Evolutionary conservation across 768 basidiomycete species (phyloP).

Genomic region (Mycena olivaceomarginata): DNA sequence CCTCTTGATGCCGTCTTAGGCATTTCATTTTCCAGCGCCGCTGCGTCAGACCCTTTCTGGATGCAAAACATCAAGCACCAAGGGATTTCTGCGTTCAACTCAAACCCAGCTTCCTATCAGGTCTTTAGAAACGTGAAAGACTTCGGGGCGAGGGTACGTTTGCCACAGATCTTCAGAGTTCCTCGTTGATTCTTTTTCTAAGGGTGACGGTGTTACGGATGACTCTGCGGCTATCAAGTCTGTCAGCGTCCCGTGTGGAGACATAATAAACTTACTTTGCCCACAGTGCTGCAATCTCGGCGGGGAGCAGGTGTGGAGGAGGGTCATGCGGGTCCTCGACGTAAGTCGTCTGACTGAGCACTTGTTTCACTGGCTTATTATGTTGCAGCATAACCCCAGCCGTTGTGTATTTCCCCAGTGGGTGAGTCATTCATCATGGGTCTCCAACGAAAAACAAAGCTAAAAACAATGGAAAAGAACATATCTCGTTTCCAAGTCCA

Average conservation of each 20-base stretch:
- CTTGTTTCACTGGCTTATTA: constrained; percentile 7
- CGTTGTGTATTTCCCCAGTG: constrained; percentile 80
- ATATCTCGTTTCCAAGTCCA: constrained; percentile 80
- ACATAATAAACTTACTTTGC: neutral
- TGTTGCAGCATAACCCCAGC: constrained; percentile 77
- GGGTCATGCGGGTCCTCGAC: constrained; percentile 78
- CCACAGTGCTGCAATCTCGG: constrained; percentile 77
- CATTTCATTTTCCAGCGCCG: constrained; percentile 57
- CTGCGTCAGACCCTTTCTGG: constrained; percentile 80
- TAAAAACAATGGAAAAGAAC: constrained; percentile 61
- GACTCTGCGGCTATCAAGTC: constrained; percentile 60
- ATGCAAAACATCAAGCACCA: constrained; percentile 83
- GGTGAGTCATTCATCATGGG: neutral
- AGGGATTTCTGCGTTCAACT: constrained; percentile 80
- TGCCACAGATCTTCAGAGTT: neutral
- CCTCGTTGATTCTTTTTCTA: neutral
- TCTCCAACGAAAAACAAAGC: neutral
- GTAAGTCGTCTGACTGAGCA: constrained; percentile 54
- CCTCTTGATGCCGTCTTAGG: neutral
- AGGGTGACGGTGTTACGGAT: constrained; percentile 39
- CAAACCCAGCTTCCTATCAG: constrained; percentile 71
- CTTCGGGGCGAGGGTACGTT: constrained; percentile 61
- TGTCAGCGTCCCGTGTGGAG: neutral
- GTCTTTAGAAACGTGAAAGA: constrained; percentile 88
- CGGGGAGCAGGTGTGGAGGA: constrained; percentile 78